These are phyloP conservation scores for Stenocarpella maydis DNA, from an alignment of 2,329 filamentous ascomycete genomes.

Conservation along the genomic window DNA sequence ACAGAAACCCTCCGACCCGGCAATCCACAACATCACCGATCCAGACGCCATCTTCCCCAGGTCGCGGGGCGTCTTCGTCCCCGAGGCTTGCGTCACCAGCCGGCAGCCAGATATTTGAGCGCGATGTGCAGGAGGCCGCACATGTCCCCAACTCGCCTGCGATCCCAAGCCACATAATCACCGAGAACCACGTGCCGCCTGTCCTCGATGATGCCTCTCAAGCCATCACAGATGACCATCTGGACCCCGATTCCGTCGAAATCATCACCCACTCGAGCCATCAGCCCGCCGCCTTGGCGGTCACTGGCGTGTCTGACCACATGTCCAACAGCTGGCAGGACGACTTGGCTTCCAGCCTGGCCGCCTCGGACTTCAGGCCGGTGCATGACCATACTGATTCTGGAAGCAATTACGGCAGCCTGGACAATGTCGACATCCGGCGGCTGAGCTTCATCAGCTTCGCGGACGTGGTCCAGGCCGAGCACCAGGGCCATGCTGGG, in stretches of 20 bases:
- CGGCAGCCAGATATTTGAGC: slow-evolving; percentile 86
- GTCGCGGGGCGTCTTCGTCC: slow-evolving; percentile 72
- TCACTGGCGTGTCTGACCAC: slow-evolving; percentile 54
- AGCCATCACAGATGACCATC: slow-evolving; percentile 85
- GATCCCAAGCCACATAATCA: slow-evolving; percentile 93
- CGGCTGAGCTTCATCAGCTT: slow-evolving; percentile 96
- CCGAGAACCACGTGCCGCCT: slow-evolving; percentile 91
- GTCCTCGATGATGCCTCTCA: slow-evolving; percentile 91
- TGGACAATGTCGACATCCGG: slow-evolving; percentile 78
- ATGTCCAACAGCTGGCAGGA: slow-evolving; percentile 40
- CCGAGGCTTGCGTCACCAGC: slow-evolving; percentile 82
- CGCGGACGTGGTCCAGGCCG: slow-evolving; percentile 90
- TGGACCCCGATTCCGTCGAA: slow-evolving; percentile 90
- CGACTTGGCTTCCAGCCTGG: slow-evolving; percentile 40
- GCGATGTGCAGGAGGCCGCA: slow-evolving; percentile 86
- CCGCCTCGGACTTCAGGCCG: slow-evolving; percentile 58
- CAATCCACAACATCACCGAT: slow-evolving; percentile 47
- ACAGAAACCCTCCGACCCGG: slow-evolving; percentile 46
- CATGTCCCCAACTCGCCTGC: slow-evolving; percentile 78
- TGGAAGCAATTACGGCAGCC: slow-evolving; percentile 76
- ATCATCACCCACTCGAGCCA: slow-evolving; percentile 89
- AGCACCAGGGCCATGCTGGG: slow-evolving; percentile 72
- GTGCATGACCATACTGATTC: slow-evolving; percentile 54
- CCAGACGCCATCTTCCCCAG: slow-evolving; percentile 68
- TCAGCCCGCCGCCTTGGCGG: slow-evolving; percentile 76